Evolutionary conservation across 495 filamentous ascomycete genomes (phyloP), one percentile per base, ranked within the genome.

Genomic region (Trichoderma reesei): DNA sequence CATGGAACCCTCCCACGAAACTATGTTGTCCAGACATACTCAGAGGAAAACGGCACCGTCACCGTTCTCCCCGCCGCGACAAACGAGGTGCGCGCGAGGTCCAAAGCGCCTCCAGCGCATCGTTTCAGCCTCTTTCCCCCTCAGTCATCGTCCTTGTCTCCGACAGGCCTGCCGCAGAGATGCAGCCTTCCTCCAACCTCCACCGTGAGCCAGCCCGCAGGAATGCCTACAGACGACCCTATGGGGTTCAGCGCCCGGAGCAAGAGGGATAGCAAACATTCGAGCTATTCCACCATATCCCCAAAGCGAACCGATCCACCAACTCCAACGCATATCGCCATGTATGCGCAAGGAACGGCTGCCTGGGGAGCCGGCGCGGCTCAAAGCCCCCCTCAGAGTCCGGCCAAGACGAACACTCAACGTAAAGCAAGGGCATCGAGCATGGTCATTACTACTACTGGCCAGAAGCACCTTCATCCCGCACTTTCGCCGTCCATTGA

Each of bases 41-140:
- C 56, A 37, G 67, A 68, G 42, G 59, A 67, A 6, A 36, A n/a
- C 48, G 59, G 59, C 66, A 13, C 60, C 64, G 54, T 64, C 14
- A 70, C 69, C 2, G 66, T 67, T 7, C 54, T 70, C 3, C 72
- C 68, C 14, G 65, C 73, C 2, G 68, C 72, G 10, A 62, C 61
- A 10, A 71, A 73, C 33, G 68, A 71, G 18, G 10, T 10, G 6
- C 20, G 10, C 7, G 31, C 8, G 10, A 33, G 31, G 26, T 8
- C 51, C 31, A 31, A 14, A 3, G 18, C 51, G 11, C 51, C 26
- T 34, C 5, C 51, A 13, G 7, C 51, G 11, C 51, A 56, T 3
- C 51, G 51, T 9, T 36, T 7, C 20, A 33, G 51, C 10, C 8
- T 56, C 34, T n/a, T 34, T 9, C 34, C 51, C 31, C 68, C 63